These are phyloP conservation scores for Alternaria conjuncta DNA, from an alignment of 2,329 filamentous ascomycete species.

Conservation along the genomic window DNA sequence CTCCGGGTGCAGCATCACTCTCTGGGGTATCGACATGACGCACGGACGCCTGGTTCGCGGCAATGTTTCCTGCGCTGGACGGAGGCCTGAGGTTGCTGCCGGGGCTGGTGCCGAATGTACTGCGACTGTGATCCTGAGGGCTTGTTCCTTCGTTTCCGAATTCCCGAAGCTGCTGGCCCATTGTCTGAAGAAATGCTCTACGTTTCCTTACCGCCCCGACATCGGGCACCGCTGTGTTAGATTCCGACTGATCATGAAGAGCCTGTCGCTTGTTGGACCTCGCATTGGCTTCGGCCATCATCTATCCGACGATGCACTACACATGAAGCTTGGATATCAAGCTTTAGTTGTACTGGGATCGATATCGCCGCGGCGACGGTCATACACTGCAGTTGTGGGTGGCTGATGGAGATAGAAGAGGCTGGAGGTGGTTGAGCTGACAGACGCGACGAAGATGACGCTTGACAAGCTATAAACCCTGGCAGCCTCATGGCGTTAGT, in stretches of 20 bases:
- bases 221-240: conserved; percentile 1
- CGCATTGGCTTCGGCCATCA: conserved; percentile 22
- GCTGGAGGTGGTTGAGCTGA: background rate
- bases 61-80: conserved; percentile 6
- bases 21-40: conserved; percentile 22
- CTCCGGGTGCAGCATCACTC: conserved; percentile 25
- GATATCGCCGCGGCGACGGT: background rate
- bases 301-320: background rate
- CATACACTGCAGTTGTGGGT: background rate
- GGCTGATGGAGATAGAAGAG: background rate
- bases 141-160: conserved; percentile 31
- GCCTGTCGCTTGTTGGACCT: conserved; percentile 26
- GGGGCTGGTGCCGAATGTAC: conserved; percentile 26
- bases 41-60: background rate
- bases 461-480: background rate
- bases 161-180: conserved; percentile 35
- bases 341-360: background rate
- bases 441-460: background rate
- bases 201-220: conserved; percentile 20
- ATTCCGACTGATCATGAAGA: conserved; percentile 11
- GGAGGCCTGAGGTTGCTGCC: conserved; percentile 9
- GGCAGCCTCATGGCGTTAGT: background rate
- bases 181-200: conserved; percentile 32
- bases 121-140: conserved; percentile 24
- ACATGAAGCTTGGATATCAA: background rate